Conservation (phyloP, 2,329 filamentous ascomycete species). For the Dichotomopilus funicola region DNA sequence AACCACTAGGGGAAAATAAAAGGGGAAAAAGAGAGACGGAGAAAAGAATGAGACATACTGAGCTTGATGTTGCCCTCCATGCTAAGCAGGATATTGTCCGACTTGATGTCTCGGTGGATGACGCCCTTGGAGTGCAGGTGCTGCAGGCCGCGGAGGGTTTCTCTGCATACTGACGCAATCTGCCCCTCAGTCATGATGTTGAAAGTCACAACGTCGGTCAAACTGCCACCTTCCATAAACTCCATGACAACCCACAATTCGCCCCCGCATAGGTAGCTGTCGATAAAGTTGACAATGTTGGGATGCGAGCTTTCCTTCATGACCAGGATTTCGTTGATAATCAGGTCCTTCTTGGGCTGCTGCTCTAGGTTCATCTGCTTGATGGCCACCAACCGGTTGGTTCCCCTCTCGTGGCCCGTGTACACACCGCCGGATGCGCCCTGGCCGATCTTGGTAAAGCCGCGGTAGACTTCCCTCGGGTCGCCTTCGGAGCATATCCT, state of each 20-base stretch:
- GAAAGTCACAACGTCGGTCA: constrained; percentile 97
- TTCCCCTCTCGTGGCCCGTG: constrained; percentile 77
- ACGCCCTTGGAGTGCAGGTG: constrained; percentile 96
- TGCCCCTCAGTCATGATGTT: constrained; percentile 99
- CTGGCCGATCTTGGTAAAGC: constrained; percentile 92
- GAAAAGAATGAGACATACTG: constrained; percentile 52
- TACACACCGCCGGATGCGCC: constrained; percentile 94
- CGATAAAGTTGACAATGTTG: constrained; percentile 99
- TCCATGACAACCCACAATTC: constrained; percentile 99
- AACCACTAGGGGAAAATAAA: background rate
- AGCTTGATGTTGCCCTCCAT: constrained; percentile 96
- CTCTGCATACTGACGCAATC: constrained; percentile 90
- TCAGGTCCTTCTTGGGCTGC: constrained; percentile 97
- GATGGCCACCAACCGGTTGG: constrained; percentile 87
- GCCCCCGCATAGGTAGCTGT: constrained; percentile 83
- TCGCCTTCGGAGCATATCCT: constrained; percentile 88
- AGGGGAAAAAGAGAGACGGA: background rate
- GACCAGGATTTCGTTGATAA: constrained; percentile 97
- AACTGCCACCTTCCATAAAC: constrained; percentile 96
- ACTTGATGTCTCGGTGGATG: constrained; percentile 98
- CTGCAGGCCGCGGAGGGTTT: constrained; percentile 86
- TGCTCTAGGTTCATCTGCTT: constrained; percentile 99
- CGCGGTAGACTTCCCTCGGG: constrained; percentile 78
- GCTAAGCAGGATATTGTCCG: constrained; percentile 92
- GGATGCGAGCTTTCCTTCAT: constrained; percentile 99